Evolutionary conservation across 2,329 filamentous ascomycete species (phyloP).

Genomic region (Neofusicoccum sp.): DNA sequence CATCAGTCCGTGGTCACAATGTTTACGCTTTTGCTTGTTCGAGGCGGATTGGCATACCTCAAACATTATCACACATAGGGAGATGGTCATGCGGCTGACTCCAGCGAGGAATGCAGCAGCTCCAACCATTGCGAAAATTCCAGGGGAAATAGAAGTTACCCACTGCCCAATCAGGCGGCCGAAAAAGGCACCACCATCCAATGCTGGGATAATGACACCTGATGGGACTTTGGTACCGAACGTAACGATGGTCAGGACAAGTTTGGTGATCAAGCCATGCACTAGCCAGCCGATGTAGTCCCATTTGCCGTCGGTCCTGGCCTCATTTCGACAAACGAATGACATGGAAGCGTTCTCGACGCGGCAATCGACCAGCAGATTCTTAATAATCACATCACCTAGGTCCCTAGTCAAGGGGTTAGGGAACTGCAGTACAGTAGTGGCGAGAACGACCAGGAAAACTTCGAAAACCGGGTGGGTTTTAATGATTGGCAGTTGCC

Average conservation of each 20-base stretch:
- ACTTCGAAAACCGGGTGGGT: slow-evolving; percentile 57
- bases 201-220: slow-evolving; percentile 60
- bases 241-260: slow-evolving; percentile 57
- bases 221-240: slow-evolving; percentile 61
- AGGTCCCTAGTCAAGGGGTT: slow-evolving; percentile 56
- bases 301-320: slow-evolving; percentile 29
- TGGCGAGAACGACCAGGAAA: slow-evolving; percentile 53
- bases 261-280: slow-evolving; percentile 55
- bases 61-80: slow-evolving; percentile 61
- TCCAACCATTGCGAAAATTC: slow-evolving; percentile 62
- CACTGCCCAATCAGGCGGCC: slow-evolving; percentile 53
- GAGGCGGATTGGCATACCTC: slow-evolving; percentile 31
- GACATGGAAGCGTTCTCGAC: slow-evolving; percentile 31
- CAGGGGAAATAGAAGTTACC: slow-evolving; percentile 50
- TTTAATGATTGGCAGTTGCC: slow-evolving; percentile 53
- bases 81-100: slow-evolving; percentile 59
- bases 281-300: slow-evolving; percentile 52
- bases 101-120: slow-evolving; percentile 59
- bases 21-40: no score
- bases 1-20: neutral
- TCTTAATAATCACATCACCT: slow-evolving; percentile 57
- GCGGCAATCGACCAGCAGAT: slow-evolving; percentile 56
- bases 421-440: slow-evolving; percentile 56
- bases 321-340: slow-evolving; percentile 55
- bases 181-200: slow-evolving; percentile 59